Conservation (phyloP, 495 filamentous ascomycete species). For the Amniculicola lignicola region DNA sequence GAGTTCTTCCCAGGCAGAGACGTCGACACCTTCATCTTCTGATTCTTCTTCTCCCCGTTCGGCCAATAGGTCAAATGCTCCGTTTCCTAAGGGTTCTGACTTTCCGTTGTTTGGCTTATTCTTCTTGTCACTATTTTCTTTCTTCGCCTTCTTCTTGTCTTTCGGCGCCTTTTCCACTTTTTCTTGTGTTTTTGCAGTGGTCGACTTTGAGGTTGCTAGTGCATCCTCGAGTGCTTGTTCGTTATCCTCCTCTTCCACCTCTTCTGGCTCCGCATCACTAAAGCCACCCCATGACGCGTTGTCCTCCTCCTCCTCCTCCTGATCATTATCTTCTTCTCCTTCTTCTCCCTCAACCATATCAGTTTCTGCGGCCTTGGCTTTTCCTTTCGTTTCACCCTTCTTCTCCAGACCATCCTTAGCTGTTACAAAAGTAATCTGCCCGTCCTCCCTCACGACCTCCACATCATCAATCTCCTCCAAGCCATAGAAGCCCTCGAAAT, state of each 20-base stretch:
- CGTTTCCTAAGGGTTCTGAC: constrained; percentile 8
- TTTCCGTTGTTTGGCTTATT: constrained; percentile 34
- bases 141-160: constrained; percentile 35
- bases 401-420: too few relatives aligned
- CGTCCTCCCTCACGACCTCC: constrained; percentile 64
- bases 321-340: neutral
- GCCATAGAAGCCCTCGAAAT: constrained; percentile 93
- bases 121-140: constrained; percentile 32
- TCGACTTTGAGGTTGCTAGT: neutral
- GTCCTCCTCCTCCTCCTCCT: constrained; percentile 19
- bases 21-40: constrained; percentile 44
- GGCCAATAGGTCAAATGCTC: constrained; percentile 26
- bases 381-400: neutral
- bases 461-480: constrained; percentile 90
- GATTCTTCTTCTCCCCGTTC: constrained; percentile 31
- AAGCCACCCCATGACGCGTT: constrained; percentile 57
- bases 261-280: constrained; percentile 48
- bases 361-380: neutral
- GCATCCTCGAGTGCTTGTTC: neutral
- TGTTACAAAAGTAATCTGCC: constrained; percentile 48
- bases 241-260: constrained; percentile 38
- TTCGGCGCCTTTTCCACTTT: constrained; percentile 47
- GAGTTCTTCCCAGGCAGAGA: constrained; percentile 74
- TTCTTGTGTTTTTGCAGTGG: neutral
- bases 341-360: constrained; percentile 1